Base-by-base conservation (phyloP, 2,329 filamentous ascomycete species). In the Colletotrichum zoysiae region DNA sequence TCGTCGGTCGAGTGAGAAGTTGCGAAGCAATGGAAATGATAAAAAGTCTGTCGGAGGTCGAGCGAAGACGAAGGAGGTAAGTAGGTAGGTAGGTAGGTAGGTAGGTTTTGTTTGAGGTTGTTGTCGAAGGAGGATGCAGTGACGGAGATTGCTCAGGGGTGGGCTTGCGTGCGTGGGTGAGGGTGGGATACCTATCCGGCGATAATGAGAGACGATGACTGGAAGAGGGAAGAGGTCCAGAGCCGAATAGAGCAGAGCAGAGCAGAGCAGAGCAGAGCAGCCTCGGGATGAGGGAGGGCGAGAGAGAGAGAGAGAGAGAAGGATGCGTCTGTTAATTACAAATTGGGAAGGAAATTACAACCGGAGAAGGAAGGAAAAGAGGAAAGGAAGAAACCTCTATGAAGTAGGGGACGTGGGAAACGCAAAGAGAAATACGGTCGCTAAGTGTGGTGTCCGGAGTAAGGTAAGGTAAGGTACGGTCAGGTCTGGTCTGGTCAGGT, bases 281-380 rank as follows among this genome's bases (percentile, higher is more conserved):
- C 42, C 53, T 51, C 69, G 42, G 58, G 48, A 58, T 23, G 9
- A 14, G 46, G 23, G 46, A 48, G 64, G 30, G 18, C 6, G 20
- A 44, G 58, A 48, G 68, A 23, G 38, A 50, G 46, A 23, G 20
- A 23, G 64, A 53, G 46, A 23, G 46, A 18, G 14, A 59, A 48
- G 23, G 42, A 46, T 56, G 20, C 50, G 38, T 56, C 61, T 46
- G 61, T 70, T 70, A 70, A 72, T 72, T 72, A 72, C 70, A 72
- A 70, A 69, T 70, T 56, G 70, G 60, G 70, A 69, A 72, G 38
- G 70, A 72, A 72, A 70, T 70, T 72, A 56, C 70, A 70, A 70
- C 60, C 70, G 65, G 65, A 61, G 70, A 67, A 62, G 65, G 65
- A 71, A 68, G 69, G 53, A 64, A 56, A 60, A 40, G 53, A 71